Evolutionary conservation across 148 eudicot genomes (phyloP).

Genomic region (Silene latifolia): DNA sequence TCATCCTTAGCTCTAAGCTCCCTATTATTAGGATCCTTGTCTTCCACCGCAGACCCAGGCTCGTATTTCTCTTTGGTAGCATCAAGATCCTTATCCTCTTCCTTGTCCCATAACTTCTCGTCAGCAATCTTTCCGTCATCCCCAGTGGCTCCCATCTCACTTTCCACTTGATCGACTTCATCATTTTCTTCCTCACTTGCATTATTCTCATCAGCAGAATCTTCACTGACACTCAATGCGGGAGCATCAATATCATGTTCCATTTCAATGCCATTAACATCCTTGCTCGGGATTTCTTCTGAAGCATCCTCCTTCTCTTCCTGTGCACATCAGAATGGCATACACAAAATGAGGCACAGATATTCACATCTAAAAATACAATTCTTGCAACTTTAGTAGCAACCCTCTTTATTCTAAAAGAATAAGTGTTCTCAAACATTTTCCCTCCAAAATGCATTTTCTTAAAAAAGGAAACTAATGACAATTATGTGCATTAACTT

Average conservation of each 20-base stretch:
- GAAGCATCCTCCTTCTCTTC: constrained; percentile 50
- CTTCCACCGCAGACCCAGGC: constrained; percentile 63
- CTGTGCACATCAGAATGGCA: constrained; percentile 34
- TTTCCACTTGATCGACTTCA: constrained; percentile 57
- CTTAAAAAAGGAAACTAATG: too few species aligned
- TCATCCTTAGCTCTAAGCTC: constrained; percentile 93
- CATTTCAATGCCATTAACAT: constrained; percentile 83
- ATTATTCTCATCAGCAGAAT: constrained; percentile 46
- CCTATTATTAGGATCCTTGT: constrained; percentile 45
- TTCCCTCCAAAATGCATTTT: too few species aligned
- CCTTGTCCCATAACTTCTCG: constrained; percentile 67
- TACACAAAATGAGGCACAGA: neutral
- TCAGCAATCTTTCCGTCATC: constrained; percentile 50
- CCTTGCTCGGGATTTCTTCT: constrained; percentile 56
- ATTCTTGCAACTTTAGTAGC: too few species aligned
- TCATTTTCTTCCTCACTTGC: constrained; percentile 40
- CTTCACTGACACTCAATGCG: constrained; percentile 73
- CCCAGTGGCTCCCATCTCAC: constrained; percentile 76
- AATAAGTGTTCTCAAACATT: too few species aligned
- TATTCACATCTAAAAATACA: neutral
- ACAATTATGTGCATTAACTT: too few species aligned
- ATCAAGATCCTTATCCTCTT: constrained; percentile 59
- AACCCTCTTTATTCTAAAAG: too few species aligned
- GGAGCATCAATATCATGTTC: constrained; percentile 62
- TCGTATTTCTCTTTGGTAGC: constrained; percentile 61